Evolutionary conservation across 495 filamentous ascomycete species (phyloP).

Genomic region (Melanomma pulvis-pyrius): DNA sequence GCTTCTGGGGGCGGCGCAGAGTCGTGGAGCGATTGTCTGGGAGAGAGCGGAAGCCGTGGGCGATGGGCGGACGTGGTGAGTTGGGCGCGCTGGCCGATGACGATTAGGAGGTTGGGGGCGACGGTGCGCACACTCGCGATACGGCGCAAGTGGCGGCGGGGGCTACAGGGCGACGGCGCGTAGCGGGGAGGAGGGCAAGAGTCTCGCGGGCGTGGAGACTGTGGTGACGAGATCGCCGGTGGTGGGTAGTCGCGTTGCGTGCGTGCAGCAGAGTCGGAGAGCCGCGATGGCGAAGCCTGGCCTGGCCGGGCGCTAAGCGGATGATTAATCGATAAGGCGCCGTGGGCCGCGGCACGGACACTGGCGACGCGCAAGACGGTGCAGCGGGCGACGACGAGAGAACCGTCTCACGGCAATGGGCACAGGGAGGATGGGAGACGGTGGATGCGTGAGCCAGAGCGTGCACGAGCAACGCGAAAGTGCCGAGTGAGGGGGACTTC

Average conservation of each 20-base stretch:
- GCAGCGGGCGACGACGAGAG: too few relatives aligned
- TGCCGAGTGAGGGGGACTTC: not conserved
- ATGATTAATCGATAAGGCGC: conserved; percentile 33
- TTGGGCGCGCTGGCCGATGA: conserved; percentile 21
- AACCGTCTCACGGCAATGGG: not conserved
- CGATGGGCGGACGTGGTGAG: conserved; percentile 8
- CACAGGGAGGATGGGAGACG: not conserved
- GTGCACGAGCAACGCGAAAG: not conserved
- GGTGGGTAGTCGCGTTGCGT: conserved; percentile 17
- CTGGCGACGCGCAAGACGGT: conserved; percentile 1
- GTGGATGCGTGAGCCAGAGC: not conserved
- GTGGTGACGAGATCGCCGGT: conserved; percentile 19
- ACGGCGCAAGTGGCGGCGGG: conserved; percentile 5
- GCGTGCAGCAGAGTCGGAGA: conserved; percentile 24
- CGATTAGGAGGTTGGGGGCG: conserved; percentile 26
- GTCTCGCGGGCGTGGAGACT: not conserved
- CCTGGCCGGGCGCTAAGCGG: conserved; percentile 28
- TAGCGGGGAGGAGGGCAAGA: not conserved
- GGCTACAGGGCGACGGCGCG: conserved; percentile 9
- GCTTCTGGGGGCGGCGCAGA: conserved; percentile 18
- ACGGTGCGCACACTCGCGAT: conserved; percentile 5
- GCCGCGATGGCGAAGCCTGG: conserved; percentile 19
- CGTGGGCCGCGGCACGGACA: conserved; percentile 7
- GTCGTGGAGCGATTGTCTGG: not conserved
- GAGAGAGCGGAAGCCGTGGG: not conserved